Evolutionary conservation across 495 filamentous ascomycete species (phyloP).

Genomic region (Aspergillus haitiensis): DNA sequence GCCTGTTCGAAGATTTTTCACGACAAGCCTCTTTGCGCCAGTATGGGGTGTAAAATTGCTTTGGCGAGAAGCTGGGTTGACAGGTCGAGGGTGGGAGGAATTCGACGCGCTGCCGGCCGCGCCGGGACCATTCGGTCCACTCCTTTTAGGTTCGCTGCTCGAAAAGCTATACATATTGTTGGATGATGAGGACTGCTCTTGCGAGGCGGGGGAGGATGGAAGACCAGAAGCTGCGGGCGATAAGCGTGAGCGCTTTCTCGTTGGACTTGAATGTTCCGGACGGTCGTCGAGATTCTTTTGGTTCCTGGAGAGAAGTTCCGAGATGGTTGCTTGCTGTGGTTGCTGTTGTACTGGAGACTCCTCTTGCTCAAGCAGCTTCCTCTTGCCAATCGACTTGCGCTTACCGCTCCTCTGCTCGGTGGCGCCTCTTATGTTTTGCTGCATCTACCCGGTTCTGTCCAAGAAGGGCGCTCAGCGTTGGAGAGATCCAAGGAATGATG

Average conservation of each 20-base stretch:
- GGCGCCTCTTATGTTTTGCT: slow-evolving; percentile 44
- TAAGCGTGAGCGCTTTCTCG: slow-evolving; percentile 46
- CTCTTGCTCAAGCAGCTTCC: slow-evolving; percentile 47
- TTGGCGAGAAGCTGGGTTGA: slow-evolving; percentile 31
- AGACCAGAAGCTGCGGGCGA: slow-evolving; percentile 33
- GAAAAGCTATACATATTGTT: slow-evolving; percentile 53
- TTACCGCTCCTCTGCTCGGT: slow-evolving; percentile 51
- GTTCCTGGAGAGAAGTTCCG: slow-evolving; percentile 47
- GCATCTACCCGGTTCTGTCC: slow-evolving; percentile 51
- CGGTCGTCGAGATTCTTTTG: slow-evolving; percentile 24
- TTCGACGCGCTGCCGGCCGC: slow-evolving; percentile 22
- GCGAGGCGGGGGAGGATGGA: slow-evolving; percentile 13
- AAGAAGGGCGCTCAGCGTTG: slow-evolving; percentile 27
- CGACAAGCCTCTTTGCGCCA: slow-evolving; percentile 76
- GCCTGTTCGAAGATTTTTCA: slow-evolving; percentile 77
- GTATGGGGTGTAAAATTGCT: slow-evolving; percentile 46
- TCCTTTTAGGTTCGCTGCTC: slow-evolving; percentile 35
- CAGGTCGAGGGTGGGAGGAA: slow-evolving; percentile 29
- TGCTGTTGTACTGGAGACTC: slow-evolving; percentile 37
- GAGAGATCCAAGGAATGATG: slow-evolving; percentile 22
- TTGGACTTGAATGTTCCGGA: slow-evolving; percentile 27
- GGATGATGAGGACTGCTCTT: slow-evolving; percentile 29
- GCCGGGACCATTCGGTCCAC: slow-evolving; percentile 31
- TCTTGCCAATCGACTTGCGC: slow-evolving; percentile 50
- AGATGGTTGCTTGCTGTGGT: slow-evolving; percentile 49